A percentile compares a stretch with the other conserved stretches of the same genome.
phyloP scores from a whole-genome alignment of 2,329 filamentous ascomycete species.

The Hypoxylon sp. region DNA sequence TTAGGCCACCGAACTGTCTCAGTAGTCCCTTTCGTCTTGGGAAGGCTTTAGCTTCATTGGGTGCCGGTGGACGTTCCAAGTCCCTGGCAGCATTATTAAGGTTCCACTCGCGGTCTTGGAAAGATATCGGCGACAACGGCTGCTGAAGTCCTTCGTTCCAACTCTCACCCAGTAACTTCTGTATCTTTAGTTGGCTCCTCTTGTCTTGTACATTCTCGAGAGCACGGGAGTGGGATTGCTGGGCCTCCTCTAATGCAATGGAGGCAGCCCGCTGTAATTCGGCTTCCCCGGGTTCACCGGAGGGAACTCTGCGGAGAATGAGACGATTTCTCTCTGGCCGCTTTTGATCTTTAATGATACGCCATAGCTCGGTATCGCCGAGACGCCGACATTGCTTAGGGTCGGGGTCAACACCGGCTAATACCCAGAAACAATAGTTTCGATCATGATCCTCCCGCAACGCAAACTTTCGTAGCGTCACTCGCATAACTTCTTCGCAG shows the following conservation, averaged over 20 bases:
- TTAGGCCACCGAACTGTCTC: slow-evolving; percentile 88
- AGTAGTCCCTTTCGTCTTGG: slow-evolving; percentile 69
- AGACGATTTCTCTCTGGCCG: slow-evolving; percentile 90
- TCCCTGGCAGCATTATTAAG: slow-evolving; percentile 72
- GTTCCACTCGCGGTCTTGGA: slow-evolving; percentile 78
- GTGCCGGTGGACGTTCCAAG: slow-evolving; percentile 70
- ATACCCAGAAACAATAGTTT: slow-evolving; percentile 97
- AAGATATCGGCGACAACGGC: slow-evolving; percentile 85
- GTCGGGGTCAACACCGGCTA: slow-evolving; percentile 87
- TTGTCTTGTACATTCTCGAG: slow-evolving; percentile 75
- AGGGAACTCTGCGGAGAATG: slow-evolving; percentile 92
- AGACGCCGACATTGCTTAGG: slow-evolving; percentile 85
- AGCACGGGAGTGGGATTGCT: slow-evolving; percentile 77
- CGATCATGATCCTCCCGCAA: slow-evolving; percentile 91
- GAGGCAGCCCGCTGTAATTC: slow-evolving; percentile 90
- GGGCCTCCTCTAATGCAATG: slow-evolving; percentile 89
- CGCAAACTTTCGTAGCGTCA: slow-evolving; percentile 88
- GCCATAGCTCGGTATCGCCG: slow-evolving; percentile 88
- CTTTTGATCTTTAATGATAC: slow-evolving; percentile 88
- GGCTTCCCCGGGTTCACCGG: slow-evolving; percentile 87
- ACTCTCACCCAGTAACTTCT: slow-evolving; percentile 89
- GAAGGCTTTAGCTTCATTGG: slow-evolving; percentile 63
- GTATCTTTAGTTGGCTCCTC: slow-evolving; percentile 87
- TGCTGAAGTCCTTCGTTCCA: slow-evolving; percentile 86
- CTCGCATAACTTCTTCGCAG: slow-evolving; percentile 91